Evolutionary conservation across 768 basidiomycete species (phyloP).

Genomic region (Leucogyrophana mollusca): DNA sequence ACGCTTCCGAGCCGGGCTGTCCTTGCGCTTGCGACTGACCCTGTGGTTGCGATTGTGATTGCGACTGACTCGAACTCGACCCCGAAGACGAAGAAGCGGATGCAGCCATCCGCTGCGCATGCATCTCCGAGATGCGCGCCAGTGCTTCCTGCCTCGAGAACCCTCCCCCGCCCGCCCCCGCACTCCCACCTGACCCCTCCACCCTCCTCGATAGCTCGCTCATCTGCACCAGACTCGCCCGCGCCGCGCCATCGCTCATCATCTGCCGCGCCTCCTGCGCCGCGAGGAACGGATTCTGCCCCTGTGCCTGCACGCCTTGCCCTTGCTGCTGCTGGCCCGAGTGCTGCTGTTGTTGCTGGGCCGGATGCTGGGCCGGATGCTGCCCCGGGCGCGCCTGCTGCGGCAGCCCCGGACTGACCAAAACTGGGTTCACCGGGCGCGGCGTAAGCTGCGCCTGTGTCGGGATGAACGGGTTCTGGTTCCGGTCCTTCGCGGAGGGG

Average conservation of each 20-base stretch:
- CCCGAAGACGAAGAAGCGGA: slow-evolving; percentile 18
- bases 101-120: slow-evolving; percentile 34
- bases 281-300: slow-evolving; percentile 53
- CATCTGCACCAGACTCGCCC: slow-evolving; percentile 73
- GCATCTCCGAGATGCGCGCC: slow-evolving; percentile 52
- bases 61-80: slow-evolving; percentile 11
- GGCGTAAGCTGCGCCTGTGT: slow-evolving; percentile 2
- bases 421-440: too few species aligned
- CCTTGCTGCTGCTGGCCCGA: slow-evolving; percentile 9
- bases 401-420: too few species aligned
- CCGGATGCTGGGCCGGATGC: not conserved
- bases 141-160: slow-evolving; percentile 42
- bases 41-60: slow-evolving; percentile 8
- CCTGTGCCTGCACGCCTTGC: slow-evolving; percentile 15
- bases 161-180: slow-evolving; percentile 7
- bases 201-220: slow-evolving; percentile 73
- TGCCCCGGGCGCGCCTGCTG: slow-evolving; percentile 1
- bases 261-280: slow-evolving; percentile 55
- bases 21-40: slow-evolving; percentile 12
- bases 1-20: slow-evolving; percentile 16
- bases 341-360: slow-evolving; percentile 5
- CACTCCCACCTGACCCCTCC: slow-evolving; percentile 41
- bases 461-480: not conserved
- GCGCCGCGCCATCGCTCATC: slow-evolving; percentile 42
- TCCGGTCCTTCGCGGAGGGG: not conserved